phyloP scores from a whole-genome alignment of 768 basidiomycete species.

The Tephrocybe sp. region DNA sequence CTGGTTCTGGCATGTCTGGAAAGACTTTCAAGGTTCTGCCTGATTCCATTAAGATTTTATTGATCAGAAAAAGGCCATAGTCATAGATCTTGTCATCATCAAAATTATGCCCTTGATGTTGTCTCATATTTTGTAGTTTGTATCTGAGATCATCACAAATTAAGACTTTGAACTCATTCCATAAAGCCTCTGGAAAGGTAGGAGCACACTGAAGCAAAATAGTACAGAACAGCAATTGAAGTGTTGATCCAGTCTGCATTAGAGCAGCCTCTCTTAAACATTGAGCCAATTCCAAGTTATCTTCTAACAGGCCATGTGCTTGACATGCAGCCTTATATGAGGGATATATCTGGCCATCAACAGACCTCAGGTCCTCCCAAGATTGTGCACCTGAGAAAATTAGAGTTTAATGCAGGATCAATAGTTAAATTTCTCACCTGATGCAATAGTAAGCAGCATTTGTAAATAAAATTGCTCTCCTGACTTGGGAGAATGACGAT shows the following conservation, averaged over 20 bases:
- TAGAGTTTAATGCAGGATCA: too few relatives aligned
- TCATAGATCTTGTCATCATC: slow-evolving; percentile 31
- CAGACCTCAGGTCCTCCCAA: slow-evolving; percentile 19
- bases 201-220: slow-evolving; percentile 34
- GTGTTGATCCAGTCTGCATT: slow-evolving; percentile 33
- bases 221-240: slow-evolving; percentile 37
- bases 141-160: slow-evolving; percentile 40
- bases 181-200: slow-evolving; percentile 29
- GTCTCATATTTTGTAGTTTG: slow-evolving; percentile 11
- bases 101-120: slow-evolving; percentile 7
- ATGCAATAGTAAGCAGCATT: too few relatives aligned
- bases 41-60: slow-evolving; percentile 22
- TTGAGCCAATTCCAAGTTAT: slow-evolving; percentile 43
- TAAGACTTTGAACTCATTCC: slow-evolving; percentile 28
- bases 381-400: neutral
- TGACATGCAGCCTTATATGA: slow-evolving; percentile 41
- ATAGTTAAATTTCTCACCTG: too few relatives aligned
- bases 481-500: too few relatives aligned
- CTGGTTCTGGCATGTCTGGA: neutral
- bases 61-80: slow-evolving; percentile 40
- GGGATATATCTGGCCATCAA: slow-evolving; percentile 19
- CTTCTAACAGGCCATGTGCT: slow-evolving; percentile 37
- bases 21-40: slow-evolving; percentile 21
- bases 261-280: slow-evolving; percentile 38
- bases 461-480: too few relatives aligned